Conservation (phyloP, 2,329 filamentous ascomycete species). For the Lachnellula occidentalis region DNA sequence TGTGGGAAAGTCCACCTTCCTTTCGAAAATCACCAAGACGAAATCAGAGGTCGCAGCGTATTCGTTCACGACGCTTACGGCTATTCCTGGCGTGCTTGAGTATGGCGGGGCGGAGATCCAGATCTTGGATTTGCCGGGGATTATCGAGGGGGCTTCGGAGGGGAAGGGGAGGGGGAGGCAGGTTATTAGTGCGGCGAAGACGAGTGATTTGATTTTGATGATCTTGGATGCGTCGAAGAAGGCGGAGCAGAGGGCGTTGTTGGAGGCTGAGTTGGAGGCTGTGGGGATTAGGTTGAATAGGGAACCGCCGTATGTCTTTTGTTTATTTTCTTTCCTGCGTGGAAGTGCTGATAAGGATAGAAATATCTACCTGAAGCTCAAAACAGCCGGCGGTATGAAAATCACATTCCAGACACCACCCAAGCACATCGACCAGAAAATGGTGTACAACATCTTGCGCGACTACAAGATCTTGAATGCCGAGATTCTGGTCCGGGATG, state of each 20-base stretch:
- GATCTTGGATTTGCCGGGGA: slow-evolving; percentile 93
- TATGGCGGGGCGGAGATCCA: slow-evolving; percentile 98
- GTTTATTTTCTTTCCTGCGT: neutral
- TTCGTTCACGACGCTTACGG: slow-evolving; percentile 94
- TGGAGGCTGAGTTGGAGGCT: slow-evolving; percentile 90
- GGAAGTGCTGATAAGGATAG: slow-evolving; percentile 37
- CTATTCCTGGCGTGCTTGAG: slow-evolving; percentile 93
- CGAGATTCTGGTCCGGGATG: slow-evolving; percentile 91
- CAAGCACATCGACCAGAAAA: slow-evolving; percentile 91
- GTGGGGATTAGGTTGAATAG: slow-evolving; percentile 92
- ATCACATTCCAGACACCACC: slow-evolving; percentile 90
- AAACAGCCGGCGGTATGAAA: slow-evolving; percentile 97
- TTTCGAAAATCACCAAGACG: slow-evolving; percentile 99
- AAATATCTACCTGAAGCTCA: slow-evolving; percentile 95
- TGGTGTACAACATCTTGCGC: slow-evolving; percentile 93
- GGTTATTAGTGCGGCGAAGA: slow-evolving; percentile 97
- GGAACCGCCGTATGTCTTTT: slow-evolving; percentile 67
- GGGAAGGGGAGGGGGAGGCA: slow-evolving; percentile 93
- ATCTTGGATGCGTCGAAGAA: slow-evolving; percentile 94
- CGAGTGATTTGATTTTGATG: slow-evolving; percentile 96
- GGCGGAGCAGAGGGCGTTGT: slow-evolving; percentile 80
- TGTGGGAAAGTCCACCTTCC: slow-evolving; percentile 95
- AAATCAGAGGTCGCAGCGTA: slow-evolving; percentile 95
- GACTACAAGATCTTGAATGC: slow-evolving; percentile 99
- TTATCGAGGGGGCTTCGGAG: slow-evolving; percentile 94